Evolutionary conservation across 306 rosid species (phyloP).

Genomic region (Gynostemma pentaphyllum): DNA sequence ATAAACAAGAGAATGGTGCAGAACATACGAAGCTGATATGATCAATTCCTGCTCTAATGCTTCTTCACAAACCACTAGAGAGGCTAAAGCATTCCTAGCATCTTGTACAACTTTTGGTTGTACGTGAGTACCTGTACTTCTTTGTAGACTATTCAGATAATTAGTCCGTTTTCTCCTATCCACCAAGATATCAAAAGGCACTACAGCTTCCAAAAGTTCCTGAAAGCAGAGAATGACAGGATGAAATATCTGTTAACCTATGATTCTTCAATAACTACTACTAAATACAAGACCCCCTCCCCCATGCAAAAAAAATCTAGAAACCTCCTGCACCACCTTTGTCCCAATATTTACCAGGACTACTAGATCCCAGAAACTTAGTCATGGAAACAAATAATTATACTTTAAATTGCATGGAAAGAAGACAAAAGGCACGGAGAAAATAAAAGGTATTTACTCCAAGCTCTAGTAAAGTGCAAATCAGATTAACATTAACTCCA

Average conservation of each 20-base stretch:
- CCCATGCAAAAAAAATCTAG: neutral
- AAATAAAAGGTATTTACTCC: neutral
- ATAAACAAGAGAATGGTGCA: slow-evolving; percentile 16
- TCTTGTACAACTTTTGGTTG: slow-evolving; percentile 77
- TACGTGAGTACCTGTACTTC: slow-evolving; percentile 25
- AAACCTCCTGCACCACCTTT: neutral
- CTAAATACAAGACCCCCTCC: neutral
- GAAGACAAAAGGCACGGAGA: neutral
- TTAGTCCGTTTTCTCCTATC: slow-evolving; percentile 64
- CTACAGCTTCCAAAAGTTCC: slow-evolving; percentile 94
- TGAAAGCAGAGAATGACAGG: slow-evolving; percentile 23
- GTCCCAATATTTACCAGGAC: too few relatives aligned
- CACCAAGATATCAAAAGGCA: slow-evolving; percentile 73
- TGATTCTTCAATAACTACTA: slow-evolving; percentile 12
- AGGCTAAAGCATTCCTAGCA: slow-evolving; percentile 81
- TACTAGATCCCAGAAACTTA: too few relatives aligned
- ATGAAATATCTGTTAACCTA: slow-evolving; percentile 7
- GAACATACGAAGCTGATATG: slow-evolving; percentile 84
- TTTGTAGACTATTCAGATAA: slow-evolving; percentile 46
- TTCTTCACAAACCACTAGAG: slow-evolving; percentile 77
- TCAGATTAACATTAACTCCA: neutral
- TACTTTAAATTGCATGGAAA: neutral
- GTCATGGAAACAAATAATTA: neutral
- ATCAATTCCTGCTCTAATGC: slow-evolving; percentile 85
- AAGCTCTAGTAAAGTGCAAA: neutral